Conservation (phyloP, 225 moss, liverwort and hornwort genomes). For the Lunularia cruciata region DNA sequence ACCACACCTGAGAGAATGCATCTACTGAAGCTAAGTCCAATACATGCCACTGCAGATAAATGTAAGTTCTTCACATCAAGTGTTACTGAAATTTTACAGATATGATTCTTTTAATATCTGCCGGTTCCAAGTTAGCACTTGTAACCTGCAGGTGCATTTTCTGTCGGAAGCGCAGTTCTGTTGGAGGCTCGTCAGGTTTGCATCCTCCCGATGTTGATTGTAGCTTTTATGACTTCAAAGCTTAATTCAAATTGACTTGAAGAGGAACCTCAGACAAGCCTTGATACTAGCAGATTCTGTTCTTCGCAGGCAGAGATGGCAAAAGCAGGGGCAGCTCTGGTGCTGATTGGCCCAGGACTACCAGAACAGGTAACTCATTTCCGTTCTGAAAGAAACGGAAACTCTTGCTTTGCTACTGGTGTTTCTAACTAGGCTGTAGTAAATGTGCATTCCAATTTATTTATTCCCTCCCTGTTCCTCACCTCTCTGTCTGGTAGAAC, state of each 20-base stretch:
- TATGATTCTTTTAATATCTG: too few relatives aligned
- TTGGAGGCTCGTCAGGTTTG: slow-evolving; percentile 48
- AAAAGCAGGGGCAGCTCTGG: slow-evolving; percentile 44
- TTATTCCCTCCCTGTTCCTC: too few relatives aligned
- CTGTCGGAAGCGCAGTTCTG: slow-evolving; percentile 45
- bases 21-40: too few relatives aligned
- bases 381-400: background rate
- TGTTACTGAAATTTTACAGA: too few relatives aligned
- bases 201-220: background rate
- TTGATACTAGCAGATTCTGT: background rate
- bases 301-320: slow-evolving; percentile 48
- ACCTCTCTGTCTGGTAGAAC: background rate
- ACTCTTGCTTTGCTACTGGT: background rate
- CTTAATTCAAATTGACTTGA: too few relatives aligned
- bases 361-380: slow-evolving; percentile 42
- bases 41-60: too few relatives aligned
- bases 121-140: slow-evolving; percentile 22
- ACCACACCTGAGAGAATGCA: too few relatives aligned
- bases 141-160: slow-evolving; percentile 47
- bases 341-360: slow-evolving; percentile 47
- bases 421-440: too few relatives aligned
- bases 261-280: background rate
- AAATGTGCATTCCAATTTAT: background rate
- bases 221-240: background rate
- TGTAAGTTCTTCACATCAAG: too few relatives aligned